Evolutionary conservation across 2,329 filamentous ascomycete genomes (phyloP).

Genomic region (Colletotrichum tabaci): DNA sequence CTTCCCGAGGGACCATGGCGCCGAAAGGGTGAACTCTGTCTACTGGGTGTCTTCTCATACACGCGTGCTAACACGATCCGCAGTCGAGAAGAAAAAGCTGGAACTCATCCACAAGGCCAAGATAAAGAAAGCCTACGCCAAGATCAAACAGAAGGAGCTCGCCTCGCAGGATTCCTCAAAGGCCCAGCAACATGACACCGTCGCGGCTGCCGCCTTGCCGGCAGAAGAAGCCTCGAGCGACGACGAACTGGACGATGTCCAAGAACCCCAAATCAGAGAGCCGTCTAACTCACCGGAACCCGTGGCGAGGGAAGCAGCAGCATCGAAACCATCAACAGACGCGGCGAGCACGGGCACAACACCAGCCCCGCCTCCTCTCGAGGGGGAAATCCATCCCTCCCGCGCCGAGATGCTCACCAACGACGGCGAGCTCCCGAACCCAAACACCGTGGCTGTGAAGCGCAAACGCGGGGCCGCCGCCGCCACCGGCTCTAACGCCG

Average conservation of each 20-base stretch:
- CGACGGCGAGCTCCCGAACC: slow-evolving; percentile 44
- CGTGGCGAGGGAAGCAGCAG: slow-evolving; percentile 7
- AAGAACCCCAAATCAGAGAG: slow-evolving; percentile 45
- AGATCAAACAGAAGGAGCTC: slow-evolving; percentile 78
- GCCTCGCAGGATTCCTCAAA: slow-evolving; percentile 38
- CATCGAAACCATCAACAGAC: slow-evolving; percentile 8
- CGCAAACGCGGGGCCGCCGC: slow-evolving; percentile 24
- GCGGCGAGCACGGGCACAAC: slow-evolving; percentile 18
- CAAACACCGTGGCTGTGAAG: slow-evolving; percentile 41
- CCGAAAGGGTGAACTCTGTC: slow-evolving; percentile 72
- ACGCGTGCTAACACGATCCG: background rate
- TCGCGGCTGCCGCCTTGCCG: slow-evolving; percentile 24
- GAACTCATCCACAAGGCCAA: slow-evolving; percentile 93
- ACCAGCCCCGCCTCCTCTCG: slow-evolving; percentile 25
- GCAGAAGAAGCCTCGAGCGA: slow-evolving; percentile 44
- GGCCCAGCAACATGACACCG: slow-evolving; percentile 28
- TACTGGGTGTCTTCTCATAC: slow-evolving; percentile 2
- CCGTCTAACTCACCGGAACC: slow-evolving; percentile 49
- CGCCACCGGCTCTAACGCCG: slow-evolving; percentile 9
- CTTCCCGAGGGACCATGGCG: slow-evolving; percentile 91
- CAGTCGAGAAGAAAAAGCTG: slow-evolving; percentile 90
- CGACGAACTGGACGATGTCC: slow-evolving; percentile 39
- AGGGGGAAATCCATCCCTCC: slow-evolving; percentile 56
- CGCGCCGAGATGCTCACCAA: slow-evolving; percentile 57
- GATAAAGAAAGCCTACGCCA: slow-evolving; percentile 92